phyloP scores from a whole-genome alignment of 1,284 basidiomycete genomes.

The Fomitopsis palustris region DNA sequence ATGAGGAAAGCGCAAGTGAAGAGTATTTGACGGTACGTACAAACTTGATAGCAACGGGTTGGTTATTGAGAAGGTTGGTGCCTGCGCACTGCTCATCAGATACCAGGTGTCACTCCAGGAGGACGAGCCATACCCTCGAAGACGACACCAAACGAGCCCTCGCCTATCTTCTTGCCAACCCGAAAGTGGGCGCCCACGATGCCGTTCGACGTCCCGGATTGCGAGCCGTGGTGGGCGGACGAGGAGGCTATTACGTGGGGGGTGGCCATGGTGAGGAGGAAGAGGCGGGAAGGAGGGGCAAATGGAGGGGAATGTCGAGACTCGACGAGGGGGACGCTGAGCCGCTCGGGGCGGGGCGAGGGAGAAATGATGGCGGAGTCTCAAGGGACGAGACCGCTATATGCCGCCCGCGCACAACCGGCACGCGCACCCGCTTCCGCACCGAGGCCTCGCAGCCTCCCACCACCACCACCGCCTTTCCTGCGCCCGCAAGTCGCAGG shows the following conservation, averaged over 20 bases:
- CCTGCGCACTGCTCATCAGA: slow-evolving; percentile 44
- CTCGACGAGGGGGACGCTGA: neutral
- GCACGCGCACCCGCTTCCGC: neutral
- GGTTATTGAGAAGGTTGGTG: slow-evolving; percentile 83
- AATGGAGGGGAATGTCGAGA: slow-evolving; percentile 14
- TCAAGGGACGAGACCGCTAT: neutral
- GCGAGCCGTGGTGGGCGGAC: slow-evolving; percentile 58
- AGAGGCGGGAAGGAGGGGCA: slow-evolving; percentile 21
- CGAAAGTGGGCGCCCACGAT: slow-evolving; percentile 75
- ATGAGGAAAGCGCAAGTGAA: neutral
- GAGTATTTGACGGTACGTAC: slow-evolving; percentile 43
- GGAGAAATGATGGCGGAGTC: slow-evolving; percentile 4
- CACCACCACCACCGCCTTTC: neutral
- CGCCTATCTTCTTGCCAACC: slow-evolving; percentile 86
- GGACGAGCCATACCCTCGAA: slow-evolving; percentile 59
- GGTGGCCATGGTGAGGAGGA: slow-evolving; percentile 52
- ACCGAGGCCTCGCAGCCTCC: neutral
- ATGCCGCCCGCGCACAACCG: neutral
- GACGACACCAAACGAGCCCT: slow-evolving; percentile 82
- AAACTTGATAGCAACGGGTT: slow-evolving; percentile 98
- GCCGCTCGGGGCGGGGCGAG: slow-evolving; percentile 1
- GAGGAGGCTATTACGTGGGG: slow-evolving; percentile 76
- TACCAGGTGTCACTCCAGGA: neutral
- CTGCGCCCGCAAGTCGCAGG: neutral
- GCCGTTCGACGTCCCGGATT: slow-evolving; percentile 58